Evolutionary conservation across 306 rosid species (phyloP).

Genomic region (Vigna angularis): DNA sequence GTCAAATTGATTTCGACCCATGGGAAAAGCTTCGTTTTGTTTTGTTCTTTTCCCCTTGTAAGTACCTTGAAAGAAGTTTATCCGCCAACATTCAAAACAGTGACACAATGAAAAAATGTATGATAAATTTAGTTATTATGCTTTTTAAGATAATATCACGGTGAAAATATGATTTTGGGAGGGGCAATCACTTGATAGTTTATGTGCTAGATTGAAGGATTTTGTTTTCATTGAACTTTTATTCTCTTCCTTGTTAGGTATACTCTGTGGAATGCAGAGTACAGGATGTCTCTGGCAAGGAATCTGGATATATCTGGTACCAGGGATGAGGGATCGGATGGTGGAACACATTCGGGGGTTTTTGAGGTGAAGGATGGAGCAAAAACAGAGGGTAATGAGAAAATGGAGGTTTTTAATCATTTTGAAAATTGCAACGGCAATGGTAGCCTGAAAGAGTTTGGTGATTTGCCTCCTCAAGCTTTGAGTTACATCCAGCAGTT

Average conservation of each 20-base stretch:
- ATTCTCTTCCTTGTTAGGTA: slow-evolving; percentile 57
- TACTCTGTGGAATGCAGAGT: slow-evolving; percentile 96
- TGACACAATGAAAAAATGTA: background rate
- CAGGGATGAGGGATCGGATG: slow-evolving; percentile 38
- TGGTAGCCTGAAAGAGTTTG: slow-evolving; percentile 51
- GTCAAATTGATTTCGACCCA: too few species aligned
- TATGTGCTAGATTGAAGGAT: background rate
- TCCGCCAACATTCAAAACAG: background rate
- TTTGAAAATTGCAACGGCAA: slow-evolving; percentile 46
- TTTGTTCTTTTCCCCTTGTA: background rate
- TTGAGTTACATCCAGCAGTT: slow-evolving; percentile 72
- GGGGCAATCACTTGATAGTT: background rate
- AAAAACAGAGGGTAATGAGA: slow-evolving; percentile 33
- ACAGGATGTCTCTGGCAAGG: slow-evolving; percentile 82
- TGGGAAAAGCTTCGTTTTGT: background rate
- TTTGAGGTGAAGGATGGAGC: slow-evolving; percentile 49
- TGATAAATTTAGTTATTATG: background rate
- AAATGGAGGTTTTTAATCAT: slow-evolving; percentile 48
- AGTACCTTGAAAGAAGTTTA: background rate
- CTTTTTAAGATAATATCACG: background rate
- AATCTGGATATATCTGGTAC: slow-evolving; percentile 70
- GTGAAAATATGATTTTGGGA: slow-evolving; percentile 8
- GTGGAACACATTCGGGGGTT: slow-evolving; percentile 34
- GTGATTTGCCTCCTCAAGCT: slow-evolving; percentile 81
- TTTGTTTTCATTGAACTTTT: slow-evolving; percentile 18